Evolutionary conservation across 768 basidiomycete genomes (phyloP), one percentile per base, ranked within the genome.

Genomic region (Austroboletus eburneus): DNA sequence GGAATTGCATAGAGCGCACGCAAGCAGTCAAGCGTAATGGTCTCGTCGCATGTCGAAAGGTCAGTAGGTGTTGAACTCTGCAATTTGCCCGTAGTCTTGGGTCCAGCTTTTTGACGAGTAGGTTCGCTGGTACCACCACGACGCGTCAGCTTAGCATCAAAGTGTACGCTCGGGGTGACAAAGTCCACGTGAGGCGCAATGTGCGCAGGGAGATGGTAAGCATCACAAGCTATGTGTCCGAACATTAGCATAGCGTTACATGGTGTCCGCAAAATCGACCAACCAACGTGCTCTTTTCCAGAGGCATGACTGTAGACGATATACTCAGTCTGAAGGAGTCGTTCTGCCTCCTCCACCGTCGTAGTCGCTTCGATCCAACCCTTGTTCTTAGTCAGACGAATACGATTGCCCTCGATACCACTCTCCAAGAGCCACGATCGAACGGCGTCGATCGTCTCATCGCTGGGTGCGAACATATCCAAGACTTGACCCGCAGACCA

Each of bases 251-350:
- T 17, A 9, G 7, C 3, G 3, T 9, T 16, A 2, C 18, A 43
- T 18, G 8, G 6, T 18, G 30, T 8, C 9, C 33, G 32, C 20
- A 23, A n/a, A 43, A 36, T 38, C 25, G 7, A 61, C 69, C 16
- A 7, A 63, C 63, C 62, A 22, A 62, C 42, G 21, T 63, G 65
- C 16, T 62, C 55, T 50, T 54, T 52, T 45, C 65, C 60, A 3
- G 60, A 44, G 20, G 10, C 39, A 43, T 71, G 64, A 47, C 46
- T 49, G 48, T 64, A 70, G 25, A 69, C 42, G 37, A 59, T 57
- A 52, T 69, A 70, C 45, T 66, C 50, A 10, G 69, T 64, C 42
- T 57, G 57, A 20, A 69, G 51, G 22, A 68, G 66, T 16, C 54
- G 41, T 45, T 70, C 68, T 18, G 64, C 68, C 49, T 69, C 68